Base-by-base conservation (phyloP, 257 asterid species). In the Petunia secreta region DNA sequence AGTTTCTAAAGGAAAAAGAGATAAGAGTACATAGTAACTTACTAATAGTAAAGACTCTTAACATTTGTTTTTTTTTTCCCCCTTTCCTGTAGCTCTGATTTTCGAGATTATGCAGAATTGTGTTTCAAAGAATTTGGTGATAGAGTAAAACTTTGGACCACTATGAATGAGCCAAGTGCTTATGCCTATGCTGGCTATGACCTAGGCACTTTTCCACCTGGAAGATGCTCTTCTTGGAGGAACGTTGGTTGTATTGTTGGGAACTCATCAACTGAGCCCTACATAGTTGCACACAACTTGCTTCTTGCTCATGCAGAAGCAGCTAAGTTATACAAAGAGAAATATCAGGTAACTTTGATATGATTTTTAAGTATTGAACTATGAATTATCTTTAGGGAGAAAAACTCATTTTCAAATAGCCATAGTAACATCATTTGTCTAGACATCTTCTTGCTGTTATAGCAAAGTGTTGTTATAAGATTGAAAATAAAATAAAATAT, bases 61-160 rank as follows among this genome's bases (percentile, higher is more conserved):
- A 25, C 25, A 25, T 25, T 25, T 25, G 0, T 25, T 25, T 25
- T 25, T 25, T 25, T n/a, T n/a, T n/a, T n/a, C n/a, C n/a, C n/a
- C 25, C 25, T 25, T 25, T 25, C 0, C 25, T 67, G 54, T 67
- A 67, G 75, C 36, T n/a, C 15, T 43, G 75, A 67, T n/a, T 67
- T 67, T 67, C 39, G 34, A 67, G 75, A 67, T 67, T 67, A 67
- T 67, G 75, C 55, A 43, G 75, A 67, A 34, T 67, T 67, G 75
- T 67, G 75, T 7, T 67, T 67, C 53, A 67, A 67, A 67, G 75
- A 67, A 67, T 67, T 67, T 67, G 75, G 75, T 67, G 75, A 41
- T 67, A 67, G 54, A 67, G 75, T 67, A 6, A 67, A 67, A 67
- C 54, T 67, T 67, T 67, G 75, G 75, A 67, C 75, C 14, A 15